phyloP scores from a whole-genome alignment of 441 rosid species.

The Corymbia citriodora region DNA sequence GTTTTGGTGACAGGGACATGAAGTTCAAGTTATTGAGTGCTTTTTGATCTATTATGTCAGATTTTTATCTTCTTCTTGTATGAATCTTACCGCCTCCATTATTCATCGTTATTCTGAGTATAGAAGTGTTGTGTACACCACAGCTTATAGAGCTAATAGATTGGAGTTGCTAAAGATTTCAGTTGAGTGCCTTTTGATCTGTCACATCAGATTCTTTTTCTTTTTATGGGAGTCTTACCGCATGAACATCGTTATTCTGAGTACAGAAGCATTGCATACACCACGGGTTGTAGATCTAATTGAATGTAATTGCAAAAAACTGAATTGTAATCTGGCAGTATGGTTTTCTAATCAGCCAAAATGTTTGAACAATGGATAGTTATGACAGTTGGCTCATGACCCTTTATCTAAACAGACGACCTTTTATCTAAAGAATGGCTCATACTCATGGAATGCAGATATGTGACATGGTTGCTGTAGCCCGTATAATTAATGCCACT shows the following conservation, averaged over 20 bases:
- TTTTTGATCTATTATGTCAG: not conserved
- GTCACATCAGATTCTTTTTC: not conserved
- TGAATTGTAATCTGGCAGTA: not conserved
- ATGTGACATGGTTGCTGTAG: conserved; percentile 98
- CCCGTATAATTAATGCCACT: conserved; percentile 87
- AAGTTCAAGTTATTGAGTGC: not conserved
- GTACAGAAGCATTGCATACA: not conserved
- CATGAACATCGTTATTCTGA: not conserved
- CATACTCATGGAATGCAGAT: conserved; percentile 49
- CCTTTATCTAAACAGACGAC: not conserved
- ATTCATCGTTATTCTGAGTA: not conserved
- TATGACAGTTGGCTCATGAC: not conserved
- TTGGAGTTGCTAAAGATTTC: not conserved
- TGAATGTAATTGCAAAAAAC: not conserved
- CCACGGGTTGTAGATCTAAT: not conserved
- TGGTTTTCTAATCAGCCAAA: not conserved
- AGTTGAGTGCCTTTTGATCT: not conserved
- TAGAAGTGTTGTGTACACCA: not conserved
- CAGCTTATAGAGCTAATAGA: not conserved
- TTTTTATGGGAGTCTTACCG: not conserved
- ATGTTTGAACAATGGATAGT: not conserved
- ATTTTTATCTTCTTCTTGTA: not conserved
- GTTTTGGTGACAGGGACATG: not conserved
- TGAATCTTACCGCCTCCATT: not conserved
- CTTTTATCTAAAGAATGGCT: not conserved